Evolutionary conservation across 140 eudicot species (phyloP).

Genomic region (Erigeron philadelphicus): DNA sequence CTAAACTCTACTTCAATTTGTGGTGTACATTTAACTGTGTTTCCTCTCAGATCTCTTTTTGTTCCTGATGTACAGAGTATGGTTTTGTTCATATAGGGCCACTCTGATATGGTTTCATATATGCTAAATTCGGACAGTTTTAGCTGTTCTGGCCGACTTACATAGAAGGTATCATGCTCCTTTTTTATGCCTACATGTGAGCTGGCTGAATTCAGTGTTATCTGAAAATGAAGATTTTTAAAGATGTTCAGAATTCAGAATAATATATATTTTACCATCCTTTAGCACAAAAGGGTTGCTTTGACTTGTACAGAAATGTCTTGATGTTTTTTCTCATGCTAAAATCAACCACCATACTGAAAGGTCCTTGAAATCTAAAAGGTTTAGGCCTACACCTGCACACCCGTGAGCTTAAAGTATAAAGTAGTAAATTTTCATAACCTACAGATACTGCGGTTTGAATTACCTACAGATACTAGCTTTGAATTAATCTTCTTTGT

Average conservation of each 20-base stretch:
- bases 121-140: no score
- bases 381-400: neutral
- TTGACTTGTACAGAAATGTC: neutral
- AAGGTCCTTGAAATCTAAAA: no score
- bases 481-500: no score
- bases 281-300: neutral
- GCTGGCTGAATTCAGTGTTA: neutral
- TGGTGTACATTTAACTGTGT: neutral
- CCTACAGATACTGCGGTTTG: no score
- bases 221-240: neutral
- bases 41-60: neutral
- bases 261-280: neutral
- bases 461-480: neutral
- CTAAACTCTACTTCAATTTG: slow-evolving; percentile 2
- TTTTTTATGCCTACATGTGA: neutral
- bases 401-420: neutral
- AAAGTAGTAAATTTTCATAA: neutral
- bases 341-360: no score
- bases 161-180: no score
- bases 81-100: neutral
- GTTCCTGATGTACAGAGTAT: neutral
- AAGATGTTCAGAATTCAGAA: neutral
- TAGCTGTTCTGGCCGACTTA: no score
- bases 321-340: neutral
- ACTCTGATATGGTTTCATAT: no score